phyloP scores from a whole-genome alignment of 371 early-diverging fungal genomes.

The Capillidium heterosporum region DNA sequence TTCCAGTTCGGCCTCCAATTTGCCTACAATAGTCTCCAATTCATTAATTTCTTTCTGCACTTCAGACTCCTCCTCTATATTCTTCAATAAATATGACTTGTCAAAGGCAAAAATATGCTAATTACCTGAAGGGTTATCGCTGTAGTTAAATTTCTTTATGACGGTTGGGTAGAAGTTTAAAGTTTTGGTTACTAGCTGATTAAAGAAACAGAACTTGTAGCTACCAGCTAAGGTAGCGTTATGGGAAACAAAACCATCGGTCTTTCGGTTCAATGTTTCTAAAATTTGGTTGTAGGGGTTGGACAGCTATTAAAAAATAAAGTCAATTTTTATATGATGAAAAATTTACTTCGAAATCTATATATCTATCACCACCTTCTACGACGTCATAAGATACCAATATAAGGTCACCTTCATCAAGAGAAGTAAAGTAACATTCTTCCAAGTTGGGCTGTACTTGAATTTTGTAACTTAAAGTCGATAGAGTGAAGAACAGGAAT shows the following conservation, averaged over 20 bases:
- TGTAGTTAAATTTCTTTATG: background rate
- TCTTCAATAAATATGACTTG: background rate
- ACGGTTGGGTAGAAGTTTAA: background rate
- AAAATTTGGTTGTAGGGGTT: background rate
- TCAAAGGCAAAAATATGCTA: background rate
- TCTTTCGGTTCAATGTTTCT: background rate
- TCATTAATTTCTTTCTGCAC: background rate
- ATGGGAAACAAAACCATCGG: background rate
- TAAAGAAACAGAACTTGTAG: background rate
- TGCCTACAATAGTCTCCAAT: background rate
- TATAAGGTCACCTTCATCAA: background rate
- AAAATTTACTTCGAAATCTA: background rate
- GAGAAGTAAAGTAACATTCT: background rate
- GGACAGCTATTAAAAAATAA: background rate
- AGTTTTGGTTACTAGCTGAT: background rate
- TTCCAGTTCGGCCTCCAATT: background rate
- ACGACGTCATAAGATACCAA: background rate
- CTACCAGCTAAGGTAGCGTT: background rate
- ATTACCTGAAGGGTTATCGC: background rate
- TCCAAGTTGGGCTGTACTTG: background rate
- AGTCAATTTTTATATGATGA: background rate
- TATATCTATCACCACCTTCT: background rate
- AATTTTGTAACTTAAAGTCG: background rate
- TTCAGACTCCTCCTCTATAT: background rate
- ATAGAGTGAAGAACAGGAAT: too few species aligned